These are phyloP conservation scores for Fusarium poae DNA, from an alignment of 2,329 filamentous ascomycete genomes.

Conservation along the genomic window DNA sequence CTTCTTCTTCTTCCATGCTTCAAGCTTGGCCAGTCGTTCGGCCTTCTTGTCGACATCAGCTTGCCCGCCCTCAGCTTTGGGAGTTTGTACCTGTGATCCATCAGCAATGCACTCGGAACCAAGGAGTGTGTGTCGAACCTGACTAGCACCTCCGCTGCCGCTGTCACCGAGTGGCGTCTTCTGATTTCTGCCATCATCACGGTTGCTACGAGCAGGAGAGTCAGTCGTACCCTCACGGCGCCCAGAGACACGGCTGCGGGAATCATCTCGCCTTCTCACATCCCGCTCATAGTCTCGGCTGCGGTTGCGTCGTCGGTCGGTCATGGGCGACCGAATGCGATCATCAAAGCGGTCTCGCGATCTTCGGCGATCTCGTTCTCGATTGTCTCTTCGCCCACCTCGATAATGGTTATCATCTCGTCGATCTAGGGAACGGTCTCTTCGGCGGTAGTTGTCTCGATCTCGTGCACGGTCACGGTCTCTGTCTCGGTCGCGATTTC, in stretches of 20 bases:
- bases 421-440: constrained; percentile 77
- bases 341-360: constrained; percentile 72
- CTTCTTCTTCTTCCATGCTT: constrained; percentile 93
- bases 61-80: constrained; percentile 61
- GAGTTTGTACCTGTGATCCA: constrained; percentile 64
- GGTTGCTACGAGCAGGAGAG: constrained; percentile 74
- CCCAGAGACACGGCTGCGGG: constrained; percentile 73
- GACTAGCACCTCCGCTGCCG: constrained; percentile 63
- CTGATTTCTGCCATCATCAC: constrained; percentile 70
- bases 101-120: constrained; percentile 42
- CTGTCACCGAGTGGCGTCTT: constrained; percentile 65
- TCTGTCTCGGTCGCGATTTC: constrained; percentile 70
- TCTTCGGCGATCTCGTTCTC: constrained; percentile 70
- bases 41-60: constrained; percentile 80
- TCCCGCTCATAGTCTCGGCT: constrained; percentile 75
- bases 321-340: constrained; percentile 67
- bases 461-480: constrained; percentile 66
- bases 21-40: constrained; percentile 82
- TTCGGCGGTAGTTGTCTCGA: constrained; percentile 71
- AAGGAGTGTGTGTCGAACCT: constrained; percentile 63
- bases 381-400: constrained; percentile 68
- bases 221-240: constrained; percentile 79
- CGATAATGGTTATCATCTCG: constrained; percentile 75
- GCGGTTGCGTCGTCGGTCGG: constrained; percentile 68
- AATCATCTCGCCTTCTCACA: constrained; percentile 79